Evolutionary conservation across 306 rosid species (phyloP).

Genomic region (Quillaja saponaria): DNA sequence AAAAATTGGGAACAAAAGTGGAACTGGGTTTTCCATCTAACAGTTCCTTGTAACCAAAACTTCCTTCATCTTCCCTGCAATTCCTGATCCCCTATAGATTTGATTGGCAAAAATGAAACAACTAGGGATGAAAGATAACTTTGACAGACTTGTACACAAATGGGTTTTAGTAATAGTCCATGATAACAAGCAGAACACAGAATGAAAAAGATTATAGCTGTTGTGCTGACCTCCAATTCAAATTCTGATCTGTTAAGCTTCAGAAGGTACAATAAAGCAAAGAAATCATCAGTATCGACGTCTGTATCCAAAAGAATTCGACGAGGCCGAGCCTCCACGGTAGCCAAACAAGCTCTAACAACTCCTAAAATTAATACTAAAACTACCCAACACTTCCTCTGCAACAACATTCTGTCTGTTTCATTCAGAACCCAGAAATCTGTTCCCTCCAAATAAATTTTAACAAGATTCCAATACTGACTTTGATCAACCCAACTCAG

Average conservation of each 20-base stretch:
- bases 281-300: conserved; percentile 84
- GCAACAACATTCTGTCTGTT: conserved; percentile 44
- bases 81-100: no score
- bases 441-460: conserved; percentile 25
- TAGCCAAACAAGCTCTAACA: conserved; percentile 33
- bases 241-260: conserved; percentile 87
- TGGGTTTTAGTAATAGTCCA: no score
- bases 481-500: conserved; percentile 8
- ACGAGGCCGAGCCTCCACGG: conserved; percentile 48
- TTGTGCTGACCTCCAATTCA: conserved; percentile 62
- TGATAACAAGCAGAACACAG: no score
- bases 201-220: conserved; percentile 16
- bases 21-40: no score
- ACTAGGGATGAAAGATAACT: no score
- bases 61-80: no score
- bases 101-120: no score
- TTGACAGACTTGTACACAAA: no score
- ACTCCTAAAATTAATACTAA: conserved; percentile 33
- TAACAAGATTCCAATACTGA: neutral
- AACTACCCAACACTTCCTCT: conserved; percentile 42
- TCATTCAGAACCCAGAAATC: conserved; percentile 30
- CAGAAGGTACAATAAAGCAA: conserved; percentile 76
- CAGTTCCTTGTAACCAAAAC: no score
- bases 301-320: conserved; percentile 88
- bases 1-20: no score